Percentiles rank a stretch among this genome's conserved stretches.
Evolutionary conservation across 148 eudicot genomes (phyloP).

Genomic region (Diospyros kaki): DNA sequence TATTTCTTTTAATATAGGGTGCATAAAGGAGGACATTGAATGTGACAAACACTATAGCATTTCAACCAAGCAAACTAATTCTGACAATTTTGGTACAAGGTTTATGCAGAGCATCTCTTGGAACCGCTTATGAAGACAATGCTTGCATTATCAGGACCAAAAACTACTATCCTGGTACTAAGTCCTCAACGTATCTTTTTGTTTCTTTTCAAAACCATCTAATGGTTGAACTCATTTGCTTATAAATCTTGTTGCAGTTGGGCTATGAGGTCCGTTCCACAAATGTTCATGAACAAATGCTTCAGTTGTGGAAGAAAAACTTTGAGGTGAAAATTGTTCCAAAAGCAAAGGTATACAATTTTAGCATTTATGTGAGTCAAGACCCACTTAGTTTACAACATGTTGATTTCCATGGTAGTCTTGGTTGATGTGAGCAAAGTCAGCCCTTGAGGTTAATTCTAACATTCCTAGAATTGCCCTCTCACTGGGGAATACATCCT

Average conservation of each 20-base stretch:
- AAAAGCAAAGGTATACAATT: conserved; percentile 58
- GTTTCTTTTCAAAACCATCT: background rate
- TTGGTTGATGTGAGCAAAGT: background rate
- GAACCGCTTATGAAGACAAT: conserved; percentile 80
- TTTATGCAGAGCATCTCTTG: conserved; percentile 89
- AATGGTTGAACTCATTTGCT: background rate
- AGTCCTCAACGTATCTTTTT: background rate
- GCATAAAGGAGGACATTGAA: background rate
- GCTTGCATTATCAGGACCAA: conserved; percentile 77
- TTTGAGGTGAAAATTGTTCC: conserved; percentile 78
- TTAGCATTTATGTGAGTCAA: background rate
- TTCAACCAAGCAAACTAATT: background rate
- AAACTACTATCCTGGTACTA: conserved; percentile 68
- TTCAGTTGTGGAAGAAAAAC: conserved; percentile 69
- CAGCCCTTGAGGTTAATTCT: background rate
- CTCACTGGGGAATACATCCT: background rate
- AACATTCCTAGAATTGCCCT: background rate
- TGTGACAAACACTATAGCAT: background rate
- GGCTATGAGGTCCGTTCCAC: conserved; percentile 95
- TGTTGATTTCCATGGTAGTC: background rate
- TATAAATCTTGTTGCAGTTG: conserved; percentile 36
- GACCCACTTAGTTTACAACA: background rate
- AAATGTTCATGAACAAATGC: conserved; percentile 89
- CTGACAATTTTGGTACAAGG: conserved; percentile 36
- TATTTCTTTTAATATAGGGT: background rate